Base-by-base conservation (phyloP, 176 grass and related monocot species). In the Paspalum vaginatum region DNA sequence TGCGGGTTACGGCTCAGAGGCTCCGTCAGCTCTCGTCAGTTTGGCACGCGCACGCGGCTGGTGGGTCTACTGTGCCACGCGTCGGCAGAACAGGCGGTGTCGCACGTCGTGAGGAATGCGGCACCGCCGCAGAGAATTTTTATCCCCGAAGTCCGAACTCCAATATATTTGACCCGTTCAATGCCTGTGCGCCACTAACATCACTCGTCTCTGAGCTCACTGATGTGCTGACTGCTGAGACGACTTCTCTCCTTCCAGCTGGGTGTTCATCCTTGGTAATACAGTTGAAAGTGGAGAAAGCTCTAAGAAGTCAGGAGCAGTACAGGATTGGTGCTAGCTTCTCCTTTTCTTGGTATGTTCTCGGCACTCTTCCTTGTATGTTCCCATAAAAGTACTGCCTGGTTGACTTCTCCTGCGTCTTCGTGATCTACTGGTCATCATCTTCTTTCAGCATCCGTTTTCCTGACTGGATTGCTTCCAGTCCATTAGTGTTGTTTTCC, bases 321-420 rank as follows among this genome's bases (percentile, higher is more conserved):
- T 25, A 50, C 70, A 64, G 4, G 46, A 55, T 41, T 76, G 76
- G 52, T 21, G 46, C 11, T 65, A 70, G 55, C 26, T 1, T 7
- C 65, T 2, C 9, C 25, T 47, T 61, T 20, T 69, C 54, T 61
- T 63, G 77, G 86, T 85, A 89, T 58, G 82, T 81, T 56, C 5
- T 64, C 46, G 68, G 1, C 4, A 0, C 15, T 18, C 21, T 22
- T 79, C 63, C 37, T 51, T 56, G 15, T 56, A 71, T 43, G 44
- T 42, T 52, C 8, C 17, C 62, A 27, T 42, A 15, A 20, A 43
- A 18, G 50, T 48, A 48, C 72, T 22, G 24, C 11, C 39, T 65
- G 65, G 26, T 78, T 72, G 48, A 71, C 72, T 71, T 81, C n/a
- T n/a, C n/a, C n/a, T 27, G 18, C 2, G 8, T 60, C 41, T 10